Base-by-base conservation (phyloP, 148 eudicot genomes). In the Arbutus unedo region DNA sequence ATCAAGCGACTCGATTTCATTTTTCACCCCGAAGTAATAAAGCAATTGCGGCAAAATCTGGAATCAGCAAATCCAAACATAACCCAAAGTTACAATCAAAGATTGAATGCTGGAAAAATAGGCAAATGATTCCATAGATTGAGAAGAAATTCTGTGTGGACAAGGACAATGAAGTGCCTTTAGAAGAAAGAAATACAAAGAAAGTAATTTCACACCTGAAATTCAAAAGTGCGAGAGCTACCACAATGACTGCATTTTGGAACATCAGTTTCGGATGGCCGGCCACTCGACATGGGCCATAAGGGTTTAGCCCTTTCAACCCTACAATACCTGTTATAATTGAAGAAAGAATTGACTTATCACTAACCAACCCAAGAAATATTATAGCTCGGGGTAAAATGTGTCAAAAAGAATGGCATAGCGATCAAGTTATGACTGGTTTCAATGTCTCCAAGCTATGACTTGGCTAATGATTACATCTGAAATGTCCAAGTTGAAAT, bases 1-100 rank as follows among this genome's bases (percentile, higher is more conserved):
- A 82, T 96, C 98, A 86, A 94, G 90, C 57, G 98, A 96, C 76
- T 91, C 85, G 49, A 48, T 84, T 13, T 93, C 93, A 75, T 96
- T 92, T 79, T 91, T 82, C 86, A 95, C 98, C 19, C 85, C 85
- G 76, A 96, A 96, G 88, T 89, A 94, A 83, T 91, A 93, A 19
- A 95, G 94, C 85, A 93, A 81, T 83, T 95, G 98, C 5, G 98
- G 98, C 86, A 95, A 85, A 70, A 96, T 88, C 98, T 96, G 93
- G 38, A 82, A 81, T 48, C 43, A 70, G 70, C 54, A 25, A 82
- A 76, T 45, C 11, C 57, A 72, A 81, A 45, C 68, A 8, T 11
- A 43, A 73, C 54, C 53, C 59, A 50, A 50, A 67, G 47, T 49
- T 68, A 31, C 4, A 31, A 66, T 25, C 6, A 19, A 23, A 80